Evolutionary conservation across 2,329 filamentous ascomycete genomes (phyloP).

Genomic region (Alternaria sp.): DNA sequence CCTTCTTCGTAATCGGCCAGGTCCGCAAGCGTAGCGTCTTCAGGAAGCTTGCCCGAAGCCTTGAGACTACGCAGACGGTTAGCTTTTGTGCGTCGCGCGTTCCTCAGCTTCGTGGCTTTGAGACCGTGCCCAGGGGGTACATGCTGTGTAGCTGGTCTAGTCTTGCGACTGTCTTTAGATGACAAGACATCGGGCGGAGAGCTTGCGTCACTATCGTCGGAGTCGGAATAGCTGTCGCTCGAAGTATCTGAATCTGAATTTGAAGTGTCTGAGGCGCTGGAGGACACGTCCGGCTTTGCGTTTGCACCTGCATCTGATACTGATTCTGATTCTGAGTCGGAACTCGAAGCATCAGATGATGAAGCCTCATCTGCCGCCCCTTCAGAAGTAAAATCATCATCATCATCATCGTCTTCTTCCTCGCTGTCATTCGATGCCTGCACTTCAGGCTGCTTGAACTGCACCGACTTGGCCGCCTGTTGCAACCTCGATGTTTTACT

Average conservation of each 20-base stretch:
- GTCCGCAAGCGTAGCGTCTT: conserved; percentile 61
- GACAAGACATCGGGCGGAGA: conserved; percentile 36
- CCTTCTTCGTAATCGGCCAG: conserved; percentile 59
- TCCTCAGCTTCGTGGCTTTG: conserved; percentile 62
- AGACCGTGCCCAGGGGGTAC: conserved; percentile 61
- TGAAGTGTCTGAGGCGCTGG: conserved; percentile 38
- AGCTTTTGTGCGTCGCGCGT: conserved; percentile 61
- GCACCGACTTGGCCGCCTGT: conserved; percentile 31
- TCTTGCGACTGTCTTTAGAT: conserved; percentile 27
- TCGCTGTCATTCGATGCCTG: conserved; percentile 25
- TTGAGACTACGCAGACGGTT: conserved; percentile 63
- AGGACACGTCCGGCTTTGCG: conserved; percentile 3
- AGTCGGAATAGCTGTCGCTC: conserved; percentile 53
- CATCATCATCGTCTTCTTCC: conserved; percentile 40
- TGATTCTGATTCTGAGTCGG: conserved; percentile 34
- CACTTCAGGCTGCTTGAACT: conserved; percentile 29
- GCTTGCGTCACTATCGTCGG: conserved; percentile 51
- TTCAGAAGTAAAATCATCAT: conserved; percentile 41
- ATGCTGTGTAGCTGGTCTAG: conserved; percentile 5
- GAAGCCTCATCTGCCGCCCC: conserved; percentile 26
- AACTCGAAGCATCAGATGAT: conserved; percentile 23
- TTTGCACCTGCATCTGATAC: conserved; percentile 25
- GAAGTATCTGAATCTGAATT: conserved; percentile 26
- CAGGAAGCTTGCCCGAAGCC: conserved; percentile 60
- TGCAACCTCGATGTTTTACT: neutral